Percentiles rank a stretch among this genome's conserved stretches.
Evolutionary conservation across 495 filamentous ascomycete genomes (phyloP).

Genomic region (Glarea lozoyensis): DNA sequence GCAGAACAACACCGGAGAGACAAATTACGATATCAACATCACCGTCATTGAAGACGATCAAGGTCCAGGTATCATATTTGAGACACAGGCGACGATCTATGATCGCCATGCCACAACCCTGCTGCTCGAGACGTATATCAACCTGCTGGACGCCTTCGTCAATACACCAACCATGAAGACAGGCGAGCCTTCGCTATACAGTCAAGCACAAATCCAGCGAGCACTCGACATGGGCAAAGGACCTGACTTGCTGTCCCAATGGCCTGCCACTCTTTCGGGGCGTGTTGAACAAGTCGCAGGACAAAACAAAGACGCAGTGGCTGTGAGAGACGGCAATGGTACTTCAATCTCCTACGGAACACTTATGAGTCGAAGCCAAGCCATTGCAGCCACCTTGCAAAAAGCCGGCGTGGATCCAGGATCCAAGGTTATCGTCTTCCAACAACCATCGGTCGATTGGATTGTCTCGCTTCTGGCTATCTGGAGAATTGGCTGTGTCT

Average conservation of each 20-base stretch:
- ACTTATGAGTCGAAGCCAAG: not conserved
- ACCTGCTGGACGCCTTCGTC: not conserved
- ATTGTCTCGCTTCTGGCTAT: constrained; percentile 44
- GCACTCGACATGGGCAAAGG: not conserved
- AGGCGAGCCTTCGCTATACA: not conserved
- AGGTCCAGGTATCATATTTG: too few species aligned
- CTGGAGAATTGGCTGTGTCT: constrained; percentile 34
- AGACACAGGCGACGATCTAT: not conserved
- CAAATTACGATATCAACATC: too few species aligned
- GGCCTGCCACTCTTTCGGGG: not conserved
- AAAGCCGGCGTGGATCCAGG: not conserved
- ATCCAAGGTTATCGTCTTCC: constrained; percentile 21
- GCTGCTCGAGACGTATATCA: not conserved
- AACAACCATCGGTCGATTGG: constrained; percentile 31
- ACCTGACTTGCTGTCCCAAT: not conserved
- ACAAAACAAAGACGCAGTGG: not conserved
- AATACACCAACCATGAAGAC: not conserved
- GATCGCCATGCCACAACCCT: not conserved
- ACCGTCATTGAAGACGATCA: too few species aligned
- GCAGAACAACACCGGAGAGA: too few species aligned
- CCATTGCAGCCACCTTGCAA: not conserved
- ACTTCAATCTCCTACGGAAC: not conserved
- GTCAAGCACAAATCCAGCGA: not conserved
- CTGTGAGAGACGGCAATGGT: constrained; percentile 5
- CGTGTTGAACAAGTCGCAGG: not conserved